Evolutionary conservation across 1,284 basidiomycete genomes (phyloP).

Genomic region (Ganoderma resinaceum): DNA sequence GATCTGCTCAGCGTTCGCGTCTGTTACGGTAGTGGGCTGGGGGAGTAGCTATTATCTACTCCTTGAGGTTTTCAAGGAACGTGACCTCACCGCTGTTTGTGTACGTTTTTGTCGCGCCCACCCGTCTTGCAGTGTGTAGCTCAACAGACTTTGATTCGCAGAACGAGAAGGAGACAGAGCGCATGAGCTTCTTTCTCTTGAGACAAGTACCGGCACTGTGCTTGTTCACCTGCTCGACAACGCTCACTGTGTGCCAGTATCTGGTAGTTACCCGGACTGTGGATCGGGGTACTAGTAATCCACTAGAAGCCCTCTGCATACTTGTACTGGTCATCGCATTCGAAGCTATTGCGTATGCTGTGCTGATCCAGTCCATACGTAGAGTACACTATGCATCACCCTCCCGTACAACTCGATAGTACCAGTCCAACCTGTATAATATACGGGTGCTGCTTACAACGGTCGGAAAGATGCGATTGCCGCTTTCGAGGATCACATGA

Average conservation of each 20-base stretch:
- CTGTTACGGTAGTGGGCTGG: no score
- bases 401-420: no score
- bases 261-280: neutral
- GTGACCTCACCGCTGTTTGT: neutral
- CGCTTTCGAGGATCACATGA: no score
- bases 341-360: neutral
- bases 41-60: neutral
- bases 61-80: neutral
- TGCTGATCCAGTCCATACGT: neutral
- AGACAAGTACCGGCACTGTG: neutral
- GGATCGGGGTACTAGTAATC: neutral
- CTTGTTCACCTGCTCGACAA: neutral
- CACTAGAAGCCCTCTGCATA: slow-evolving; percentile 1
- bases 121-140: no score
- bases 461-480: no score
- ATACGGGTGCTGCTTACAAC: no score
- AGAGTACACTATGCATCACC: neutral
- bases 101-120: neutral
- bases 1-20: no score
- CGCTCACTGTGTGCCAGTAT: neutral
- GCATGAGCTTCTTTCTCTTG: neutral
- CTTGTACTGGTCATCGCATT: neutral
- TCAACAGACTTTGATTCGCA: neutral
- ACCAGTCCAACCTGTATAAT: no score
- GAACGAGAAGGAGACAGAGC: neutral